Base-by-base conservation (phyloP, 768 basidiomycete species). In the Leccinum disarticulatum region DNA sequence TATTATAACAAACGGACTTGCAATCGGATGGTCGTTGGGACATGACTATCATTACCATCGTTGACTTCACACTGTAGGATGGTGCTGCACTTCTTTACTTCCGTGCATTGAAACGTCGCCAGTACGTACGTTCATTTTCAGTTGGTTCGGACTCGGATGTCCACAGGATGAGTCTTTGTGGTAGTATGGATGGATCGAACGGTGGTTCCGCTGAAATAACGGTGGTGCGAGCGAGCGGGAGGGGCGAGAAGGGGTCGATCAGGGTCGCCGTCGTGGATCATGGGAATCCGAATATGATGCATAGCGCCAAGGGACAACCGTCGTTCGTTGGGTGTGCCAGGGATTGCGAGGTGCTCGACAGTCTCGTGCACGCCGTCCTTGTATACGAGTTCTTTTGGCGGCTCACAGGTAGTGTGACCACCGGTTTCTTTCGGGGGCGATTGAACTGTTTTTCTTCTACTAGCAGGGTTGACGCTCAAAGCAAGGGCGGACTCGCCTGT, bases 381-480 rank as follows among this genome's bases (percentile, higher is more conserved):
- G 76, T 78, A 13, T 93, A 97, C 72, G 84, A 93, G 35, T 92
- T 97, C 68, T 95, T 95, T 76, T 95, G 85, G 31, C 77, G 95
- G 60, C 83, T 98, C 61, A 91, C 88, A 73, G 87, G 82, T 28
- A 71, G 87, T 81, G 2, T 27, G 6, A 41, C 13, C 19, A 93
- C 25, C 25, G 25, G 25, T 25, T 25, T 25, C 25, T 25, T 25
- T 25, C 25, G 25, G 25, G 25, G 25, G 25, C 25, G 25, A 25
- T 25, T 25, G 25, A 25, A 25, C 25, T 25, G 25, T 25, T 25
- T 25, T 25, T 25, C 25, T 25, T 25, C 25, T 25, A 25, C 25
- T 25, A 25, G 25, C 25, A 25, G 25, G 25, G 25, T 25, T 25
- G 25, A 25, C 25, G 25, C 25, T 25, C 25, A 25, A 25, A 25